Evolutionary conservation across 768 basidiomycete species (phyloP), one percentile per base, ranked within the genome.

Genomic region (Piloderma croceum): DNA sequence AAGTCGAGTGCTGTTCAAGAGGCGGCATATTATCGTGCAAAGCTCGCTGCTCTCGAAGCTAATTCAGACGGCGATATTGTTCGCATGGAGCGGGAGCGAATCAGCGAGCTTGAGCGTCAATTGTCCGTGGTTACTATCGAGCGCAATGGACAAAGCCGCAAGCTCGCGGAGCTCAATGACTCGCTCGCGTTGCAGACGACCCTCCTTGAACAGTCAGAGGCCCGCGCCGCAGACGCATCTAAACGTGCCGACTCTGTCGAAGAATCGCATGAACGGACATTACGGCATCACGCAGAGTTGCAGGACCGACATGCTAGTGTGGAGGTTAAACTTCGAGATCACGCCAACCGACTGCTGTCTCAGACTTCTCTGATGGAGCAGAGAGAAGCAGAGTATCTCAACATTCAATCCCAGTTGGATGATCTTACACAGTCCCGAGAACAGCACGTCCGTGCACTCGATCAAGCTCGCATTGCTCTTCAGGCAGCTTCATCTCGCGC

Each of bases 11-110:
- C 96, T 1, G 64, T 87, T 6, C 90, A 98, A 61, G 96, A 99
- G 62, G 87, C 93, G 3, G 90, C 92, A 1, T 97, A 86, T 65
- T 96, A 92, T 58, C 89, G 93, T 36, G 89, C 93, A 34, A 97
- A 98, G 64, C 68, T 94, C n/a, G 75, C 81, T 3, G 91, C 94
- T 1, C 63, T 90, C 37, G 96, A 98, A 58, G 64, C 75, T 1
- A 71, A 75, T 32, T 75, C 79, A 13, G 74, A 81, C 7, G 55
- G 64, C 5, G 92, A 94, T 24, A 54, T 79, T 2, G 63, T 69
- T 23, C 80, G 80, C 21, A 56, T 93, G 5, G 92, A 96, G 48
- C 78, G 81, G 9, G 85, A 90, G 36, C 87, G 91, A 25, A 62
- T 81, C 15, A 55, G 69, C 13, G 81, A 87, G 27, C 73, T 94